Evolutionary conservation across 305 asterid species (phyloP), one percentile per base, ranked within the genome.

Genomic region (Fraxinus nigra): DNA sequence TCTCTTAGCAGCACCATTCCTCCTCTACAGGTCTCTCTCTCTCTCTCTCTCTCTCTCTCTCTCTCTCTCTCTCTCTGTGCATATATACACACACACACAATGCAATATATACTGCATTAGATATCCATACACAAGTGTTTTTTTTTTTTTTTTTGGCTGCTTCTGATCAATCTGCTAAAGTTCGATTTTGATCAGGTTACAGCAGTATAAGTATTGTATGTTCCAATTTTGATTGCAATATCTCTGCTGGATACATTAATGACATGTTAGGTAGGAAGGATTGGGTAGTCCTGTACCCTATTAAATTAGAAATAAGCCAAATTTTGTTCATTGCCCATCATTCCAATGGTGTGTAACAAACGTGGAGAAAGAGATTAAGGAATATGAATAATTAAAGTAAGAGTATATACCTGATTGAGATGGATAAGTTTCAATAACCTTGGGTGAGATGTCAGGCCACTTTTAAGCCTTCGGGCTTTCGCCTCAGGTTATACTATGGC

Each of bases 21-120:
- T 78, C 79, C 83, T 72, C 81, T 72, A 16, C 32, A 81, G 82
- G 81, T 86, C 40, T 54, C 26, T 78, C 72, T 38, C 77, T 79
- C 72, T 72, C 56, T 80, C 7, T 76, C 33, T 35, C 1, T 38
- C 16, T 75, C 16, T 18, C 13, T 9, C 5, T 38, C 7, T 7
- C 30, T 86, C 40, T 54, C 26, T 78, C 72, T 38, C 77, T 79
- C 72, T 72, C 56, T 80, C 7, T 30, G n/a, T n/a, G n/a, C n/a
- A 32, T 2, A 32, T 4, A 34, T 8, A 34, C 35, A 5, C 9
- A 35, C 46, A 38, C 46, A 38, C 46, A 38, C 46, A 38, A 38
- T 8, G 46, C 46, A 38, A 38, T 38, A 38, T 8, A 38, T 38
- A 38, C 13, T 38, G 46, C 46, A 38, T 8, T 48, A 20, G 59